Percentiles rank a stretch among this genome's conserved stretches.
Conservation (phyloP, 1,284 basidiomycete species). For the Apiotrichum siamense region DNA sequence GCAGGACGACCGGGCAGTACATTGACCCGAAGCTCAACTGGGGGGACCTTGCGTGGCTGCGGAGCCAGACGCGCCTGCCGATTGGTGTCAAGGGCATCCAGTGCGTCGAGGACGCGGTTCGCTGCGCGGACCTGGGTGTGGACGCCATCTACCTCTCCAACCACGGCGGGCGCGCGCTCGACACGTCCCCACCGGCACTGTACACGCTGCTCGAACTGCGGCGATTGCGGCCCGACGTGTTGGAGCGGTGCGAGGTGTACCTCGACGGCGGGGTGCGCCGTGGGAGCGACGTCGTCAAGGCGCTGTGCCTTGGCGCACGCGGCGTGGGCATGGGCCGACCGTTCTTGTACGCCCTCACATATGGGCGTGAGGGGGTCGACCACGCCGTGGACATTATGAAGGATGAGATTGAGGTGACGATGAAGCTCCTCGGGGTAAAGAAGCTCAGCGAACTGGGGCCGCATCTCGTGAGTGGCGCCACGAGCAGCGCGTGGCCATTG, state of each 20-base stretch:
- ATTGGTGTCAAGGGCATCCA: constrained; percentile 48
- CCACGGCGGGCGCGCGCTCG: constrained; percentile 35
- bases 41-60: constrained; percentile 45
- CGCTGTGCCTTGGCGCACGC: constrained; percentile 50
- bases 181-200: constrained; percentile 46
- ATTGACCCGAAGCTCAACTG: constrained; percentile 45
- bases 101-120: constrained; percentile 47
- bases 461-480: constrained; percentile 32
- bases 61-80: constrained; percentile 39
- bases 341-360: constrained; percentile 46
- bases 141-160: constrained; percentile 49
- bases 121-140: constrained; percentile 45
- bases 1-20: constrained; percentile 45
- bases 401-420: constrained; percentile 72
- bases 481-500: background rate
- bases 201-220: constrained; percentile 48
- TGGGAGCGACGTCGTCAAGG: constrained; percentile 51
- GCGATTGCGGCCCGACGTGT: constrained; percentile 44
- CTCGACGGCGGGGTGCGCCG: constrained; percentile 50
- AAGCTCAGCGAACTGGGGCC: constrained; percentile 51
- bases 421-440: constrained; percentile 72
- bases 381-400: constrained; percentile 56
- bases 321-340: constrained; percentile 50
- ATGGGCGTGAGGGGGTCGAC: constrained; percentile 47
- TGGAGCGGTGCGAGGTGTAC: constrained; percentile 45